Base-by-base conservation (phyloP, 805 yeast species). In the Starmerella floris region DNA sequence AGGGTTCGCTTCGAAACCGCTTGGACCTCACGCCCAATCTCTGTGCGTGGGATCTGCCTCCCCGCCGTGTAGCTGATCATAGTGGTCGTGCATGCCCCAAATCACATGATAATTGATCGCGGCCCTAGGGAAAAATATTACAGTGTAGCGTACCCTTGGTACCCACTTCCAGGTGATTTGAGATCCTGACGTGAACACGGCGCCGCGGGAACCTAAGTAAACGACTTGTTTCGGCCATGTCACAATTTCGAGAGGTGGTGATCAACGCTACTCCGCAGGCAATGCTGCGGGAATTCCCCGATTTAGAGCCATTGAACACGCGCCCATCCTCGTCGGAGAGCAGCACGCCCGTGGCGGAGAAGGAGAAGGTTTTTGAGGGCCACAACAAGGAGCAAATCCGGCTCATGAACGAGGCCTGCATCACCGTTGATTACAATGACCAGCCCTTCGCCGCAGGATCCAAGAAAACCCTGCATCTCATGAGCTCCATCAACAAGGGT, bases 381-480 rank as follows among this genome's bases (percentile, higher is more conserved):
- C 91, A 87, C 52, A 95, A 91, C 61, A 80, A 78, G 58, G 97
- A 88, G 61, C 98, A 91, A 63, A 84, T 91, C 61, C 74, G 76
- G 57, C 69, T 91, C 48, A 91, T 91, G 98, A 94, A 87, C 53
- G 98, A 91, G 62, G 77, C 87, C 49, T 91, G 98, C 63, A 85
- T 91, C 46, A 95, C 88, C 2, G 67, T 87, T 49, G 95, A 91
- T 61, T 78, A 80, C 68, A 64, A 85, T 55, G 98, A 91, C 62
- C 64, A 57, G 37, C 94, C 95, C 4, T 68, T 85, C 40, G 98
- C 96, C 27, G 87, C 94, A 1, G 97, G 88, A 15, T 82, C 95
- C 41, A 91, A 91, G 63, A 91, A 88, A 62, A 64, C 82, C 39
- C 83, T 95, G 44, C 70, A 66, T 51, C 63, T 91, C 42, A 83